These are phyloP conservation scores for Halteria grandinella DNA, from an alignment of 73 alveolate species.

Conservation along the genomic window DNA sequence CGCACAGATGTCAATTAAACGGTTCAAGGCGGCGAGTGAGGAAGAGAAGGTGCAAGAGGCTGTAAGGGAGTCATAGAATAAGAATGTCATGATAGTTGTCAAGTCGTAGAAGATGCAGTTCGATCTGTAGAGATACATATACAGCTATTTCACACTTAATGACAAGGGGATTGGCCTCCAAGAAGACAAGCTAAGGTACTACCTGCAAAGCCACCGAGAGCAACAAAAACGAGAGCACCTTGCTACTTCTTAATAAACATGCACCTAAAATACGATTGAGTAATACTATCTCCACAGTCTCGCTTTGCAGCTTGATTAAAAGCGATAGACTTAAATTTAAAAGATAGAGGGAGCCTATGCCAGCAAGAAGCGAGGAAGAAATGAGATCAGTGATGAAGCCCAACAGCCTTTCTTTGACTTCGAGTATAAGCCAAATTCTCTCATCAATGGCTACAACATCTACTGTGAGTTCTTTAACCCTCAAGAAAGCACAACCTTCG, in stretches of 20 bases:
- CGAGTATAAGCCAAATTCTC: not conserved
- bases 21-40: not conserved
- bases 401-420: no score
- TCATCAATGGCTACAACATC: slow-evolving; percentile 33
- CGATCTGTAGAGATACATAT: slow-evolving; percentile 14
- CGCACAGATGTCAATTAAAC: slow-evolving; percentile 9
- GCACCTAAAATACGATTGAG: slow-evolving; percentile 9
- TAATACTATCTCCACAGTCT: not conserved
- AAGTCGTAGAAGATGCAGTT: not conserved
- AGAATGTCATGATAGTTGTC: slow-evolving; percentile 16
- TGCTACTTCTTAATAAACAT: not conserved
- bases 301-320: slow-evolving; percentile 16
- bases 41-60: not conserved
- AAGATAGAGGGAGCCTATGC: slow-evolving; percentile 17
- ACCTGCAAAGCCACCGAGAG: slow-evolving; percentile 16
- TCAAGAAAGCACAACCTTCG: slow-evolving; percentile 6
- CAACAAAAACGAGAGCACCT: not conserved
- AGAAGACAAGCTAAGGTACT: slow-evolving; percentile 16
- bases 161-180: slow-evolving; percentile 16
- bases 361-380: no score
- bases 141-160: not conserved
- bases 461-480: not conserved
- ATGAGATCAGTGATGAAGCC: no score
- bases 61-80: no score
- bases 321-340: slow-evolving; percentile 5